Conservation (phyloP, 1,284 basidiomycete genomes). For the Rhodotorula sp. region DNA sequence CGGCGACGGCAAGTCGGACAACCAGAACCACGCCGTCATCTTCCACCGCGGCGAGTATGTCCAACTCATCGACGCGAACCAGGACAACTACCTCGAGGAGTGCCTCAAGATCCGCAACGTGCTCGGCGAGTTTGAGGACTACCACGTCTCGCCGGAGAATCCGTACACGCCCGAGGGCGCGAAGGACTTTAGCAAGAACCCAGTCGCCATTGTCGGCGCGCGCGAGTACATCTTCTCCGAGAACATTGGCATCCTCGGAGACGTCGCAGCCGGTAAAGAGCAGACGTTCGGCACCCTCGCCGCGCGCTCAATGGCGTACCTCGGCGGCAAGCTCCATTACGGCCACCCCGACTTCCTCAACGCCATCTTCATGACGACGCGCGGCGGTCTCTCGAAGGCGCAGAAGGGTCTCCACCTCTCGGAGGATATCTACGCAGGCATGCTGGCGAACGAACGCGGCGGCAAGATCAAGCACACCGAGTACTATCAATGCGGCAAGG, state of each 20-base stretch:
- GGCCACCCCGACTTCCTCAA: constrained; percentile 99
- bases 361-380: constrained; percentile 95
- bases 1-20: constrained; percentile 98
- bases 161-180: constrained; percentile 79
- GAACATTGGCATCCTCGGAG: constrained; percentile 98
- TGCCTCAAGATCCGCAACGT: constrained; percentile 98
- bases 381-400: constrained; percentile 96
- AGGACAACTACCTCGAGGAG: constrained; percentile 99
- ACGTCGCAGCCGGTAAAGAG: constrained; percentile 97
- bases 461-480: constrained; percentile 98
- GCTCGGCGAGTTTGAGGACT: constrained; percentile 98
- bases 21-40: constrained; percentile 99
- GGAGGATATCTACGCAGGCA: constrained; percentile 99
- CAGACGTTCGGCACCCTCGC: constrained; percentile 98
- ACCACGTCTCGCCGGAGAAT: constrained; percentile 76
- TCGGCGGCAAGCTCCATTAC: constrained; percentile 98
- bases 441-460: constrained; percentile 96
- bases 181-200: constrained; percentile 57
- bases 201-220: constrained; percentile 96
- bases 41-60: constrained; percentile 99
- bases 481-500: constrained; percentile 97
- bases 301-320: constrained; percentile 91
- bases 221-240: constrained; percentile 99
- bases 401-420: constrained; percentile 98
- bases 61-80: constrained; percentile 98